Conservation (phyloP, 345 rosid species). For the Eutrema yunnanense region DNA sequence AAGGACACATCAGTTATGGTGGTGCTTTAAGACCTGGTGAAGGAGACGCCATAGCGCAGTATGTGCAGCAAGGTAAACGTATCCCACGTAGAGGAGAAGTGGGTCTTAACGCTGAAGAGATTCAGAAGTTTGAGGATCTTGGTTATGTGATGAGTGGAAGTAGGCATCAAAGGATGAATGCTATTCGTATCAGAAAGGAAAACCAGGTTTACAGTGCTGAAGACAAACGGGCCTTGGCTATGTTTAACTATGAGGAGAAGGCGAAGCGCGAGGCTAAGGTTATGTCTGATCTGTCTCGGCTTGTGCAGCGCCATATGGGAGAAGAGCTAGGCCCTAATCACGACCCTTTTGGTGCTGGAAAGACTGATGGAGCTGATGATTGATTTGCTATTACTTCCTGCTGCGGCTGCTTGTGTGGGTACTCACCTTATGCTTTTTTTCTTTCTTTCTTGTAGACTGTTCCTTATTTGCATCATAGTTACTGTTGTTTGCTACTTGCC, state of each 20-base stretch:
- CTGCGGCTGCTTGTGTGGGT: background rate
- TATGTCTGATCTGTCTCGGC: constrained; percentile 90
- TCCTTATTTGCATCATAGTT: background rate
- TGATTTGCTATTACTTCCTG: constrained; percentile 24
- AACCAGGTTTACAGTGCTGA: constrained; percentile 99
- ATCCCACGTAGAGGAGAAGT: constrained; percentile 99
- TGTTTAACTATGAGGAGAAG: constrained; percentile 98
- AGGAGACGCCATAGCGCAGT: constrained; percentile 98
- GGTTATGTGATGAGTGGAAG: constrained; percentile 99
- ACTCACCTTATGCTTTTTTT: constrained; percentile 10
- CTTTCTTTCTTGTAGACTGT: constrained; percentile 5
- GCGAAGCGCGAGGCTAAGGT: constrained; percentile 96
- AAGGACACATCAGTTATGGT: constrained; percentile 97
- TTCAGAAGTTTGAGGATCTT: constrained; percentile 81
- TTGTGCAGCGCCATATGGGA: constrained; percentile 94
- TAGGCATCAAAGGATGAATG: constrained; percentile 97
- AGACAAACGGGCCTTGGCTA: constrained; percentile 92
- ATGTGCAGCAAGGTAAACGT: constrained; percentile 98
- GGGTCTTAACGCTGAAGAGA: constrained; percentile 97
- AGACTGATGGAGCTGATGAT: constrained; percentile 69
- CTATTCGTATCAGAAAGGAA: constrained; percentile 98
- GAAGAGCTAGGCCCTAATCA: constrained; percentile 94
- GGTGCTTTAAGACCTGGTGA: constrained; percentile 99
- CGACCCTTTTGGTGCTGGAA: constrained; percentile 75
- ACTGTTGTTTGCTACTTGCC: constrained; percentile 11